Evolutionary conservation across 2,329 filamentous ascomycete genomes (phyloP).

Genomic region (Elsinoe ampelina): DNA sequence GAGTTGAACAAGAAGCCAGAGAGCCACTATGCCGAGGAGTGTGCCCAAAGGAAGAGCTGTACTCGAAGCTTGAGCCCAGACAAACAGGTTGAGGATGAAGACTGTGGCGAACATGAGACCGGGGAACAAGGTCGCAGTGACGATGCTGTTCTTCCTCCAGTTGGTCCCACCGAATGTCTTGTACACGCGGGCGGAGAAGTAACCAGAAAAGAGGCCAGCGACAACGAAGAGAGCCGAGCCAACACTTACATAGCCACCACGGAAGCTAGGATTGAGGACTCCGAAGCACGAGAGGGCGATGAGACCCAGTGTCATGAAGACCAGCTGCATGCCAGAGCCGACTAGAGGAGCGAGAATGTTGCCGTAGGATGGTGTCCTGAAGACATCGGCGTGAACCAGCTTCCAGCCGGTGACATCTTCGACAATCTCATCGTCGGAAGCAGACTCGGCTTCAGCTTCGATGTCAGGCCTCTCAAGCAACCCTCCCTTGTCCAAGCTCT

Average conservation of each 20-base stretch:
- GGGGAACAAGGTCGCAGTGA: conserved; percentile 68
- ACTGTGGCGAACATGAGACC: conserved; percentile 65
- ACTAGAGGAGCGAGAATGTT: conserved; percentile 69
- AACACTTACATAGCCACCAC: conserved; percentile 81
- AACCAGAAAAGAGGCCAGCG: conserved; percentile 75
- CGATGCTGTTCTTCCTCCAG: conserved; percentile 65
- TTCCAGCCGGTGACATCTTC: conserved; percentile 87
- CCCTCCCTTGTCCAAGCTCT: conserved; percentile 46
- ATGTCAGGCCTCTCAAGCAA: conserved; percentile 52
- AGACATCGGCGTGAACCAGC: conserved; percentile 78
- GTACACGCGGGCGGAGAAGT: conserved; percentile 76
- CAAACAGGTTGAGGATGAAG: conserved; percentile 77
- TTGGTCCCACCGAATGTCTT: conserved; percentile 69
- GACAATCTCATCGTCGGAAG: conserved; percentile 60
- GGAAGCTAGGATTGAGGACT: conserved; percentile 74
- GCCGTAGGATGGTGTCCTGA: conserved; percentile 62
- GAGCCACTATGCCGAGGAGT: conserved; percentile 58
- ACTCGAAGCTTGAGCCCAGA: conserved; percentile 82
- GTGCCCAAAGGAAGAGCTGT: conserved; percentile 80
- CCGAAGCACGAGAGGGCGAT: conserved; percentile 56
- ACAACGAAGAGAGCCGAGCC: conserved; percentile 75
- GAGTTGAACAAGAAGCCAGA: conserved; percentile 81
- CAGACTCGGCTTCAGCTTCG: conserved; percentile 40
- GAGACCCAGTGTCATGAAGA: conserved; percentile 70
- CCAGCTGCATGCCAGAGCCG: conserved; percentile 76